Evolutionary conservation across 192 early-diverging fungal species (phyloP), one percentile per base, ranked within the genome.

Genomic region (Lunasporangiospora selenospora): DNA sequence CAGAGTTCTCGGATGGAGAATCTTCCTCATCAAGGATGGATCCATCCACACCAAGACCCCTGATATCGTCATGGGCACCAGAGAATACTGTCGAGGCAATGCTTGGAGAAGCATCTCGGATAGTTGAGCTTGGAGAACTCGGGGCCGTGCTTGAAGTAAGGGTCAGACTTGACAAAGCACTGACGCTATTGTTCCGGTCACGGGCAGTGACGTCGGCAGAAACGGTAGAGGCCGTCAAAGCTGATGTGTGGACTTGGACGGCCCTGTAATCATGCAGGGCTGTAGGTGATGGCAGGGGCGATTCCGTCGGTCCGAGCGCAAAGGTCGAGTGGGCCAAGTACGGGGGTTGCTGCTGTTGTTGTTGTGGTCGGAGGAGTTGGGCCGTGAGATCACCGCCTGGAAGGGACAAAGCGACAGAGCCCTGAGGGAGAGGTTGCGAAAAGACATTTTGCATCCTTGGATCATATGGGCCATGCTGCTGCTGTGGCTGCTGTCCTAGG

Each of bases 211-310:
- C 31, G 45, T 42, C 40, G 26, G 41, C 13, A 30, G 57, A 31
- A 16, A 40, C 12, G 26, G 50, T 31, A 15, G 64, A 33, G 26
- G 41, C 19, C 33, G 23, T 26, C 23, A 26, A 8, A 26, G 45
- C 49, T 5, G 42, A 41, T 10, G 54, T 44, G 0, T 40, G 46
- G 26, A 64, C 44, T 27, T 64, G 62, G 11, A 64, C 34, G 7
- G 47, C 42, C 27, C 48, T 54, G 55, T 58, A 58, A 27, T 58
- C 55, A 3, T 34, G 40, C 64, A 67, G 41, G 4, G 55, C 39
- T 18, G 64, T 67, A 10, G 64, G 64, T 1, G 64, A 67, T 12
- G 55, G 9, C 24, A 67, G 39, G 0, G 64, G 64, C 1, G 64
- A 44, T 13, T 46, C n/a, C n/a, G n/a, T n/a, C n/a, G n/a, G n/a